These are phyloP conservation scores for Talaromyces sp. DNA, from an alignment of 2,329 filamentous ascomycete genomes.

Conservation along the genomic window DNA sequence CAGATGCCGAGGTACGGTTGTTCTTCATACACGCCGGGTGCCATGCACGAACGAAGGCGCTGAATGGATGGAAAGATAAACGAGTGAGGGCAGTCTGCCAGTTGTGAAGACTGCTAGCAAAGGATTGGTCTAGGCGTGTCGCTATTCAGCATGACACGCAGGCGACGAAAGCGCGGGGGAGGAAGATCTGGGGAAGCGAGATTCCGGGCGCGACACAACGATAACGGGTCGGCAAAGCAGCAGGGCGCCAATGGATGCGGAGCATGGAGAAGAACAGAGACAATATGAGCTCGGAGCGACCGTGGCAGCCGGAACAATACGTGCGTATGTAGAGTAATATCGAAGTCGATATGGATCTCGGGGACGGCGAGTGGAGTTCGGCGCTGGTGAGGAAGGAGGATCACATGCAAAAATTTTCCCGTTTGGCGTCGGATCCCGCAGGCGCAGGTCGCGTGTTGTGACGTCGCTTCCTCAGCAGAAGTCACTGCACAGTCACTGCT, in stretches of 20 bases:
- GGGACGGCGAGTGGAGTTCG: constrained; percentile 4
- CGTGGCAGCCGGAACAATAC: neutral
- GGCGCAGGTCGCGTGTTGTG: neutral
- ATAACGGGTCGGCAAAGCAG: neutral
- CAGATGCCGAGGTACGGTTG: neutral
- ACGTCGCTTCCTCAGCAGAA: neutral
- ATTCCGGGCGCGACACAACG: neutral
- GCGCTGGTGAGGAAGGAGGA: neutral
- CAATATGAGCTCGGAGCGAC: neutral
- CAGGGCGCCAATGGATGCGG: neutral
- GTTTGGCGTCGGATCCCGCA: neutral
- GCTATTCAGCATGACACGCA: neutral
- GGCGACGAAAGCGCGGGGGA: neutral
- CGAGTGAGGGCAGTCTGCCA: neutral
- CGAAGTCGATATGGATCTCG: neutral
- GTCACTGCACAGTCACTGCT: neutral
- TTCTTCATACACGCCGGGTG: neutral
- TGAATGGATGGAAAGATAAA: neutral
- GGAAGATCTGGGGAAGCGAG: neutral
- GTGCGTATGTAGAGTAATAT: neutral
- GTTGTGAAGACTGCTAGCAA: neutral
- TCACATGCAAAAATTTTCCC: constrained; percentile 13
- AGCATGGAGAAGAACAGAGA: neutral
- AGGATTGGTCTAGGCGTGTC: neutral
- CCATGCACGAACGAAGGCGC: neutral